phyloP scores from a whole-genome alignment of 495 filamentous ascomycete genomes.

The Baudoinia panamericana region DNA sequence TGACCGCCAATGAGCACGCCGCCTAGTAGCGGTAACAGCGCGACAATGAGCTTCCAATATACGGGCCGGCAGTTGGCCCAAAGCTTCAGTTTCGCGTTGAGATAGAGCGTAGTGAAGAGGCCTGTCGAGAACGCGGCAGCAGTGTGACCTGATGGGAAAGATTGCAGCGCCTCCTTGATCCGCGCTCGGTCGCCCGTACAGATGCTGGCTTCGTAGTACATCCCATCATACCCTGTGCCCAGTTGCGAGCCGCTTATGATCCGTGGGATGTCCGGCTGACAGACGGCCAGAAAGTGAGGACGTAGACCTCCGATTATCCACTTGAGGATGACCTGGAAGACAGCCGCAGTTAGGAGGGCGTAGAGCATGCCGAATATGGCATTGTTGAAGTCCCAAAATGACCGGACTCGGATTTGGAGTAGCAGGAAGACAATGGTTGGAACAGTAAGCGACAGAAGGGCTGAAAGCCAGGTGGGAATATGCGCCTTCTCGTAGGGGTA shows the following conservation, averaged over 20 bases:
- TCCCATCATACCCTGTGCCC: conserved; percentile 34
- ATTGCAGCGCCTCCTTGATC: conserved; percentile 37
- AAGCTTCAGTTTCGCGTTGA: conserved; percentile 45
- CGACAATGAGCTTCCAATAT: conserved; percentile 48
- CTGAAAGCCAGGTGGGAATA: conserved; percentile 47
- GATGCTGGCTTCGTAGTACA: conserved; percentile 39
- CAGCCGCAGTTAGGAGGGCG: conserved; percentile 42
- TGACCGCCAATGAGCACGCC: conserved; percentile 45
- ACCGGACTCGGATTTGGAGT: conserved; percentile 46
- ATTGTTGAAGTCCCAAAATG: conserved; percentile 57
- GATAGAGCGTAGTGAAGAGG: conserved; percentile 39
- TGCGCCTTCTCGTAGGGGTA: conserved; percentile 50
- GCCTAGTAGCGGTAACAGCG: conserved; percentile 46
- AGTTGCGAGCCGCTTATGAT: conserved; percentile 14
- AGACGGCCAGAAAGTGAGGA: conserved; percentile 41
- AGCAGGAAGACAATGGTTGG: conserved; percentile 39
- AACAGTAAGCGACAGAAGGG: conserved; percentile 40
- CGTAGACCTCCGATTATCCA: conserved; percentile 40
- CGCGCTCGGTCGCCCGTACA: conserved; percentile 36
- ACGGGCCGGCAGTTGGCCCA: conserved; percentile 46
- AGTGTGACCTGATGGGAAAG: conserved; percentile 42
- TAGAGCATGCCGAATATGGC: conserved; percentile 48
- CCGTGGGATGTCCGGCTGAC: conserved; percentile 31
- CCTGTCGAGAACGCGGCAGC: conserved; percentile 41
- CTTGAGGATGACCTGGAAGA: conserved; percentile 44